Percentiles rank a stretch among this genome's conserved stretches.
phyloP scores from a whole-genome alignment of 129 eudicot species.

The Silybum marianum region DNA sequence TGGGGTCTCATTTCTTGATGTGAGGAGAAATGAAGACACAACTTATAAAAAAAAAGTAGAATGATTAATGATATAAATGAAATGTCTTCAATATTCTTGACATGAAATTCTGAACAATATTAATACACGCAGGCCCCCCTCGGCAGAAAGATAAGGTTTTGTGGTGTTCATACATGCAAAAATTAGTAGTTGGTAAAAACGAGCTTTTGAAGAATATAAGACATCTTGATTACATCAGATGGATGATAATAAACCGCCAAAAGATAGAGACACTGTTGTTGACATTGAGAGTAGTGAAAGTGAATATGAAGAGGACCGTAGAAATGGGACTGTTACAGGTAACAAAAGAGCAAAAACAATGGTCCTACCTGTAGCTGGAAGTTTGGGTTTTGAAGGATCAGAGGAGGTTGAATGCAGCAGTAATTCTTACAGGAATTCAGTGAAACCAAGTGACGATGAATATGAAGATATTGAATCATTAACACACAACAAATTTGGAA shows the following conservation, averaged over 20 bases:
- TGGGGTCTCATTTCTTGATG: not conserved
- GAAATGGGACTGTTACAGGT: slow-evolving; percentile 18
- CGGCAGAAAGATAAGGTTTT: slow-evolving; percentile 19
- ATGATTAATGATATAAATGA: not conserved
- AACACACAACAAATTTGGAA: slow-evolving; percentile 39
- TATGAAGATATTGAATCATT: slow-evolving; percentile 35
- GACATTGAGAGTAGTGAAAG: slow-evolving; percentile 57
- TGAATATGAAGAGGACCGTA: slow-evolving; percentile 36
- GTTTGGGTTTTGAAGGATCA: slow-evolving; percentile 44
- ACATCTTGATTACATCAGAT: slow-evolving; percentile 32
- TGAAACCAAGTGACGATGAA: slow-evolving; percentile 32
- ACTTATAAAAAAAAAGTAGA: not conserved
- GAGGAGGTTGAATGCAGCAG: slow-evolving; percentile 33
- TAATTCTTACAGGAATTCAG: slow-evolving; percentile 30
- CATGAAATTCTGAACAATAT: slow-evolving; percentile 18
- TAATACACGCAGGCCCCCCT: slow-evolving; percentile 22
- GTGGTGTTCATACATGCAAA: slow-evolving; percentile 22
- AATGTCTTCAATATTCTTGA: not conserved
- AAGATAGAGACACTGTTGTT: slow-evolving; percentile 39
- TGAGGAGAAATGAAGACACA: slow-evolving; percentile 16
- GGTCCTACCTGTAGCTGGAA: slow-evolving; percentile 40
- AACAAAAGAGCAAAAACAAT: slow-evolving; percentile 42
- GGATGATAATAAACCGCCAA: slow-evolving; percentile 40
- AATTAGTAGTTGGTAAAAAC: not conserved
- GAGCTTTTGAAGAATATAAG: slow-evolving; percentile 17